Evolutionary conservation across 306 rosid species (phyloP), one percentile per base, ranked within the genome.

Genomic region (Senna siamea): DNA sequence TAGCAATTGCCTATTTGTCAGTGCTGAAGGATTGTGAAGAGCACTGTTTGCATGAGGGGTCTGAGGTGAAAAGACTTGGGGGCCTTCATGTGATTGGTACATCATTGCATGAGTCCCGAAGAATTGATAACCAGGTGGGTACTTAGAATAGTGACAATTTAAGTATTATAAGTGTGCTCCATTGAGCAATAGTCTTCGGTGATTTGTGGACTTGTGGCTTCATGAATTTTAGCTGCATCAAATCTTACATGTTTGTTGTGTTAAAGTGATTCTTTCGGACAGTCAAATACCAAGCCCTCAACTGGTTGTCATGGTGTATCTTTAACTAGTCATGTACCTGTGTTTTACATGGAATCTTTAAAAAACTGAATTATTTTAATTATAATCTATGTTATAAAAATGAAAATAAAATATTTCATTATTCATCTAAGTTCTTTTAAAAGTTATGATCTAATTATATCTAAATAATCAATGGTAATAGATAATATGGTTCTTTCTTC

Each of bases 1-100:
- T 94, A 68, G 98, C 96, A 58, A 84, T 91, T 76, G 83, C 97
- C 17, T 89, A 91, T 83, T 77, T 81, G 65, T 89, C 94, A 37
- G 93, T 94, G 81, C 67, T 94, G 74, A 88, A 85, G 85, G 97
- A 94, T 79, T 88, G 97, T 53, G 96, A 94, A 85, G 81, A 69
- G 60, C 96, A 93, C 78, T 86, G 94, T 88, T 78, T 79, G 64
- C 72, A 40, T 37, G 97, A 93, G 87, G 98, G 98, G 37, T 83
- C 89, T 74, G 97, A 91, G 83, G 98, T 93, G 46, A 93, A 93
- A 84, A 84, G 77, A 66, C 91, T 89, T 66, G 98, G 98, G 40
- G 98, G 98, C 44, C 97, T 93, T 85, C 98, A 91, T 70, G 98
- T 91, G 73, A 91, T 93, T 54, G 98, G 97, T 55, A 93, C 98